Conservation (phyloP, 106 monocot genomes). For the Platanthera zijinensis region DNA sequence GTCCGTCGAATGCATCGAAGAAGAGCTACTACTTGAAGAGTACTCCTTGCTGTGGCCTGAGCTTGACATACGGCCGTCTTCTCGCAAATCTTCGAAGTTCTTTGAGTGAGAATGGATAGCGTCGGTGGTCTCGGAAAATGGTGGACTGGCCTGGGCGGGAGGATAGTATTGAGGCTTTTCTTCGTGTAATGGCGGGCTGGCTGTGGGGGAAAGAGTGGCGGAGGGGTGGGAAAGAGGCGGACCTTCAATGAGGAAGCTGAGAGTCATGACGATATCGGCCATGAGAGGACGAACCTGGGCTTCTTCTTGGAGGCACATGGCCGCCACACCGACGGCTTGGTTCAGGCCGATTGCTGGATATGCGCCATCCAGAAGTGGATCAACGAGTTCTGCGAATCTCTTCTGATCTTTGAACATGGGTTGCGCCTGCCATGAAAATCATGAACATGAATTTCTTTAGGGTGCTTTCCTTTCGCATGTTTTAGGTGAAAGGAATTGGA, state of each 20-base stretch:
- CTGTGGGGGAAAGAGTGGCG: not conserved
- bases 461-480: too few relatives aligned
- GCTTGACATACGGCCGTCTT: too few relatives aligned
- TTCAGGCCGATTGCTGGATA: constrained; percentile 53
- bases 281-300: constrained; percentile 48
- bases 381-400: constrained; percentile 60
- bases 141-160: not conserved
- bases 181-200: not conserved
- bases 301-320: constrained; percentile 53
- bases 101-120: not conserved
- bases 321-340: constrained; percentile 67
- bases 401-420: constrained; percentile 77
- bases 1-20: not conserved
- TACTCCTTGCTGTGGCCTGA: not conserved
- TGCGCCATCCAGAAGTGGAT: constrained; percentile 42
- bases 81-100: too few relatives aligned
- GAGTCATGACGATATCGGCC: constrained; percentile 68
- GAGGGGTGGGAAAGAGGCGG: not conserved
- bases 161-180: not conserved
- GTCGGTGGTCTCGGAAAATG: not conserved
- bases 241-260: constrained; percentile 44
- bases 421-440: constrained; percentile 22
- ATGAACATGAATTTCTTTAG: too few relatives aligned
- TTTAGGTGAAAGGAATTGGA: too few relatives aligned
- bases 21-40: not conserved